Evolutionary conservation across 2,329 filamentous ascomycete genomes (phyloP), one percentile per base, ranked within the genome.

Genomic region (Xylaria sp.): DNA sequence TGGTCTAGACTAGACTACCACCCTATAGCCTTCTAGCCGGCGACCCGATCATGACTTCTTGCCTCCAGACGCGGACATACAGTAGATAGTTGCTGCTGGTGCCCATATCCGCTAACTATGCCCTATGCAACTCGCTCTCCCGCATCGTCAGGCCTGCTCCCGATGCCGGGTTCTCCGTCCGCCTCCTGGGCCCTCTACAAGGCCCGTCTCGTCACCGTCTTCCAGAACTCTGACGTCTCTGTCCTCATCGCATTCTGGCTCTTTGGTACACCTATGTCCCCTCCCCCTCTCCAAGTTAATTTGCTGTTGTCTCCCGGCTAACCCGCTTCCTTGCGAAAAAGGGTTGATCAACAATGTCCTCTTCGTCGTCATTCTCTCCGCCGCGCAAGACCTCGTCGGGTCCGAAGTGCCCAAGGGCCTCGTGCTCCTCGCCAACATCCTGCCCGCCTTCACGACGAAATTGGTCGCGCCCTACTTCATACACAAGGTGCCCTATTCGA

Each of bases 321-420:
- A 56, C 52, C 2, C 10, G 9, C 7, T 13, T 27, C 1, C n/a
- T 19, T 21, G 4, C 10, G 7, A 31, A 62, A 56, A 10, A 94
- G 92, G 92, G 54, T 80, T 95, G 17, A 95, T 98, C 75, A 98
- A 99, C 78, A 98, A 98, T 79, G 92, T 98, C 69, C 90, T 97
- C 78, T 98, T 97, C 78, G 94, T 98, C 58, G 91, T 98, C 75
- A 95, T 98, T 74, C 90, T 99, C 71, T 96, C 93, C 29, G 91
- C 95, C 35, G 95, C 95, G 3, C 90, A 97, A 71, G 95, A 99
- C 73, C 90, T 99, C 64, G 95, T 98, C 70, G 94, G 94, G 35
- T 89, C 91, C 31, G 76, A 82, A 66, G 83, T 97, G 1, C 95
- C 95, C 51, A 98, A 98, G 76, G 92, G 91, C 69, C 85, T 96